Conservation (phyloP, 2,329 filamentous ascomycete species). For the Aspergillus brunneoviolaceus region DNA sequence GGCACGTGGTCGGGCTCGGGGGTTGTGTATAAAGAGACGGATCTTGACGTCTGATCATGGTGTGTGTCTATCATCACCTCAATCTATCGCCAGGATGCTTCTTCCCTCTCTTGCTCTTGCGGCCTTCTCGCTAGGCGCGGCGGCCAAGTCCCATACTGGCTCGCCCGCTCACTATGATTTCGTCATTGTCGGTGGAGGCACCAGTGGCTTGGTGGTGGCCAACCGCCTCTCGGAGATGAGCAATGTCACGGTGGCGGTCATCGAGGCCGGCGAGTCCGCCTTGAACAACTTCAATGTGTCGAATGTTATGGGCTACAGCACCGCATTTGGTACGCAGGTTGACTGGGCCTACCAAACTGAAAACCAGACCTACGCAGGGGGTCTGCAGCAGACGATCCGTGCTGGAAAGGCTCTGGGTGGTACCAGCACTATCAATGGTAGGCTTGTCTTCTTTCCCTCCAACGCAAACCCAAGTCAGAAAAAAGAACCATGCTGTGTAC, state of each 20-base stretch:
- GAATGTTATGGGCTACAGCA: slow-evolving; percentile 23
- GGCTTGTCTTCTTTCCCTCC: neutral
- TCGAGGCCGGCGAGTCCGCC: slow-evolving; percentile 35
- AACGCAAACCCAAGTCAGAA: neutral
- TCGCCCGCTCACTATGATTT: too few species aligned
- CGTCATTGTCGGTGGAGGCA: slow-evolving; percentile 38
- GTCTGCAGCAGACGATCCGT: slow-evolving; percentile 33
- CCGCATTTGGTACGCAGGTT: slow-evolving; percentile 36
- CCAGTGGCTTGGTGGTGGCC: slow-evolving; percentile 36
- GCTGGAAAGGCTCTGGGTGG: slow-evolving; percentile 48
- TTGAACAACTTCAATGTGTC: slow-evolving; percentile 32
- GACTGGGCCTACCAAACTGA: slow-evolving; percentile 46
- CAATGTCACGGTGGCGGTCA: slow-evolving; percentile 29
- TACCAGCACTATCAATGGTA: slow-evolving; percentile 47
- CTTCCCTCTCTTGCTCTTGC: too few species aligned
- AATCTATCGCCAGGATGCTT: too few species aligned
- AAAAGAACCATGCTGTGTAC: neutral
- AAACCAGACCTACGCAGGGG: slow-evolving; percentile 42
- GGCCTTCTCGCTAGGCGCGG: too few species aligned
- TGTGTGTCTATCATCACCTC: too few species aligned
- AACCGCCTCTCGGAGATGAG: slow-evolving; percentile 36
- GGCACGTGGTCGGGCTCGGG: too few species aligned
- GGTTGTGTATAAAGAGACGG: too few species aligned
- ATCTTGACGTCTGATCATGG: too few species aligned
- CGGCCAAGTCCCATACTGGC: too few species aligned